Conservation (phyloP, 1,284 basidiomycete genomes). For the Prillingera fragicola region DNA sequence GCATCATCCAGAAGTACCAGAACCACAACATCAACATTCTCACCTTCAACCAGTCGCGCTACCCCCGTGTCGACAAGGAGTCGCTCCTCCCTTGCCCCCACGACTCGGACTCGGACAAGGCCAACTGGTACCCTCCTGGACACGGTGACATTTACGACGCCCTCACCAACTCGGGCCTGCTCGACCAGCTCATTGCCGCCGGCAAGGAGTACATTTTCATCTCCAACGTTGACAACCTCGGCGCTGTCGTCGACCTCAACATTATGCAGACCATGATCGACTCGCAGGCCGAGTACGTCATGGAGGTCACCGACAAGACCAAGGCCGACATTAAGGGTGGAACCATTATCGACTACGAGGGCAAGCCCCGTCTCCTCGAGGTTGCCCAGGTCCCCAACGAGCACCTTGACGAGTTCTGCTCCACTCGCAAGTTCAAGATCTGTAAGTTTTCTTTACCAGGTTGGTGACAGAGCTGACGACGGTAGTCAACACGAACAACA, state of each 20-base stretch:
- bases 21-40: conserved; percentile 96
- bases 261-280: conserved; percentile 78
- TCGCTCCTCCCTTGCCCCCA: conserved; percentile 84
- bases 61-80: conserved; percentile 96
- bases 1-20: conserved; percentile 98
- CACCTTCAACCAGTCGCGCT: conserved; percentile 90
- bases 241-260: conserved; percentile 76
- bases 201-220: conserved; percentile 99
- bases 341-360: conserved; percentile 95
- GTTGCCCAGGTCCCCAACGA: conserved; percentile 98
- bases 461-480: not conserved
- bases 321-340: conserved; percentile 99
- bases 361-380: conserved; percentile 88
- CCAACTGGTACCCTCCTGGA: conserved; percentile 97
- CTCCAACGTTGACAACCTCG: conserved; percentile 98
- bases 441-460: conserved; percentile 10
- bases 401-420: conserved; percentile 98
- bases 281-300: conserved; percentile 80
- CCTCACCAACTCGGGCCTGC: conserved; percentile 80
- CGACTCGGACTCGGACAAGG: conserved; percentile 84
- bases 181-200: conserved; percentile 88
- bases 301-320: conserved; percentile 99
- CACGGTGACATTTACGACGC: conserved; percentile 73
- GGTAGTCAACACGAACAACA: conserved; percentile 71
- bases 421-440: conserved; percentile 69